These are phyloP conservation scores for Colletotrichum zoysiae DNA, from an alignment of 2,329 filamentous ascomycete genomes.

Conservation along the genomic window DNA sequence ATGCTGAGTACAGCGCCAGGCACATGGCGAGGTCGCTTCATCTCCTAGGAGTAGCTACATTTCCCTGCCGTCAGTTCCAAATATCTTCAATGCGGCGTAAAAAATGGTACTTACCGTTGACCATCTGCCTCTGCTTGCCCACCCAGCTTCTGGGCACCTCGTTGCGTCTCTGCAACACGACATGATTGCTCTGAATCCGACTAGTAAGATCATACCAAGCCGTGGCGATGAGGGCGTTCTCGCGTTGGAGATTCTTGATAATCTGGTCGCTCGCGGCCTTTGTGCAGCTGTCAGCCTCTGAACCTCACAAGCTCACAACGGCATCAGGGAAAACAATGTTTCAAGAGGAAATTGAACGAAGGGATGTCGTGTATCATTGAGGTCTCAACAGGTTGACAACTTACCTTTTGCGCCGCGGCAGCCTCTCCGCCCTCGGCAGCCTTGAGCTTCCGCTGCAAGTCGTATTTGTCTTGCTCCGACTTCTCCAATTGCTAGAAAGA, in stretches of 20 bases:
- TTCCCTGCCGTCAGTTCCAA: slow-evolving; percentile 16
- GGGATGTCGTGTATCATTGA: not conserved
- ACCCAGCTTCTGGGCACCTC: slow-evolving; percentile 86
- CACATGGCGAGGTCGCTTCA: slow-evolving; percentile 24
- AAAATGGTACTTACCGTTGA: slow-evolving; percentile 63
- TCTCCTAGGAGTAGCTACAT: slow-evolving; percentile 44
- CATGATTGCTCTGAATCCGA: slow-evolving; percentile 85
- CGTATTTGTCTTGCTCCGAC: slow-evolving; percentile 67
- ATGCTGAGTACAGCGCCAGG: not conserved
- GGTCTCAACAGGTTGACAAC: slow-evolving; percentile 44
- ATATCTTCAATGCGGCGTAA: slow-evolving; percentile 2
- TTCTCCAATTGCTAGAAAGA: slow-evolving; percentile 67
- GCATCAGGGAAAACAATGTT: not conserved
- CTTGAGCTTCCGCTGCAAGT: slow-evolving; percentile 68
- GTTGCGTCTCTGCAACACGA: slow-evolving; percentile 79
- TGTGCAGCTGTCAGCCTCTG: slow-evolving; percentile 11
- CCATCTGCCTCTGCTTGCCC: slow-evolving; percentile 82
- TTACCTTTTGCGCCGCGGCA: slow-evolving; percentile 65
- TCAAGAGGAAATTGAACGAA: not conserved
- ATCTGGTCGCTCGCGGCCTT: slow-evolving; percentile 66
- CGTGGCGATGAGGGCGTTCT: slow-evolving; percentile 83
- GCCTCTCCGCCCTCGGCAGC: slow-evolving; percentile 63
- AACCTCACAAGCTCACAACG: not conserved
- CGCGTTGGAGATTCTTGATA: slow-evolving; percentile 79
- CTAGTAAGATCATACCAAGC: slow-evolving; percentile 88